Evolutionary conservation across 2,329 filamentous ascomycete species (phyloP), one percentile per base, ranked within the genome.

Genomic region (Zalaria obscura): DNA sequence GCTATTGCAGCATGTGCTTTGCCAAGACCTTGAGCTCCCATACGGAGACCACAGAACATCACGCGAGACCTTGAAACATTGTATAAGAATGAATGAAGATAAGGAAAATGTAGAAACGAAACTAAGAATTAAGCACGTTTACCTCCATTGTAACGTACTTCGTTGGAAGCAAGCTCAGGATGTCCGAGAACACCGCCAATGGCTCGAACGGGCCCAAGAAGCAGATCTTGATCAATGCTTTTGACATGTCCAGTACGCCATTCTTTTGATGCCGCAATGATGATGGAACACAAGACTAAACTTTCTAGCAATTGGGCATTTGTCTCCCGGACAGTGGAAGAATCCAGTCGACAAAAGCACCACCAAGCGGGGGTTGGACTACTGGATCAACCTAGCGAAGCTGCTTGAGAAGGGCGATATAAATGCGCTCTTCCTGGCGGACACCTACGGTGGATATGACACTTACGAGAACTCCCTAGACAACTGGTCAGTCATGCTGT

Each of bases 291-390:
- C 18, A 18, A 18, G 18, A 18, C 18, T 18, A 18, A 18, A 18
- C 18, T 18, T 18, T 25, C 33, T 48, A 18, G 18, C 75, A 0
- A 67, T 79, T 4, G 76, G 76, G 2, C 77, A 81, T 53, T 53
- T 81, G 29, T 76, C 73, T 0, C 75, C 76, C 1, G 77, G 77
- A 1, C 76, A 80, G 59, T 81, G 77, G 78, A 80, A 78, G 70
- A 76, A 80, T 40, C 76, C 77, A 0, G 63, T 58, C 10, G 76
- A 82, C 53, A 70, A 68, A 43, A 78, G 75, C 0, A 69, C 72
- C 0, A 74, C 70, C 0, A 81, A 81, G 46, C 64, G 74, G 26
- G 70, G 63, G 10, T 63, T 80, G 1, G 62, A 71, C 7, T 80
- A 80, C 51, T 81, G 76, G 76, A 72, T 75, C 25, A 66, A 80